Conservation (phyloP, 2,329 filamentous ascomycete genomes). For the Teratosphaeriaceae sp. region DNA sequence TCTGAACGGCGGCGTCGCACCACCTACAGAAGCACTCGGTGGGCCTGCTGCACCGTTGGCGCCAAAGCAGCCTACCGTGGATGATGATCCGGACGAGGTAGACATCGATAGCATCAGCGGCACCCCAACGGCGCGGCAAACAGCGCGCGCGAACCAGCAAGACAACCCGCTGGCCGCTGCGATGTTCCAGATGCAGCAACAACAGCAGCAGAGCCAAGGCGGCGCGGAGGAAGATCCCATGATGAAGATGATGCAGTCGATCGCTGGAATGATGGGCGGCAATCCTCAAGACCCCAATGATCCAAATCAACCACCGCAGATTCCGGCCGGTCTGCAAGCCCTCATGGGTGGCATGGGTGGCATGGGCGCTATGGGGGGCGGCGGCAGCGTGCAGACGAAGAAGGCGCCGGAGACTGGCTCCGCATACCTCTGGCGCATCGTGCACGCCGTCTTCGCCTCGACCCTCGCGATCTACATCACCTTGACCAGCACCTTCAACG, state of each 20-base stretch:
- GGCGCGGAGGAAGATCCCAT: slow-evolving; percentile 53
- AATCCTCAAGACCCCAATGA: slow-evolving; percentile 28
- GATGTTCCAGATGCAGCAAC: slow-evolving; percentile 24
- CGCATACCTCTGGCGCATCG: slow-evolving; percentile 59
- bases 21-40: slow-evolving; percentile 26
- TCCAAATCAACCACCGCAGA: slow-evolving; percentile 35
- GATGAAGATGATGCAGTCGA: slow-evolving; percentile 69
- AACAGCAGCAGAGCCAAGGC: slow-evolving; percentile 13
- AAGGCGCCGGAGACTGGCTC: slow-evolving; percentile 33
- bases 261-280: slow-evolving; percentile 48
- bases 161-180: slow-evolving; percentile 23
- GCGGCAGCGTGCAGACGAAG: slow-evolving; percentile 25
- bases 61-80: slow-evolving; percentile 21
- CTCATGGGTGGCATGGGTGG: slow-evolving; percentile 37
- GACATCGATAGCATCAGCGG: slow-evolving; percentile 58
- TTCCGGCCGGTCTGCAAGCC: slow-evolving; percentile 38
- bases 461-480: slow-evolving; percentile 65
- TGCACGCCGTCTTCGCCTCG: slow-evolving; percentile 67
- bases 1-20: slow-evolving; percentile 45
- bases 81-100: slow-evolving; percentile 62
- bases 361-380: slow-evolving; percentile 32
- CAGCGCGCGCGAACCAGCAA: slow-evolving; percentile 7
- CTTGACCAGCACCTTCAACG: slow-evolving; percentile 60
- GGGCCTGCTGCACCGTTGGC: slow-evolving; percentile 21
- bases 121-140: slow-evolving; percentile 7